Conservation (phyloP, 169 alveolate species). For the Plasmodium yoelii region DNA sequence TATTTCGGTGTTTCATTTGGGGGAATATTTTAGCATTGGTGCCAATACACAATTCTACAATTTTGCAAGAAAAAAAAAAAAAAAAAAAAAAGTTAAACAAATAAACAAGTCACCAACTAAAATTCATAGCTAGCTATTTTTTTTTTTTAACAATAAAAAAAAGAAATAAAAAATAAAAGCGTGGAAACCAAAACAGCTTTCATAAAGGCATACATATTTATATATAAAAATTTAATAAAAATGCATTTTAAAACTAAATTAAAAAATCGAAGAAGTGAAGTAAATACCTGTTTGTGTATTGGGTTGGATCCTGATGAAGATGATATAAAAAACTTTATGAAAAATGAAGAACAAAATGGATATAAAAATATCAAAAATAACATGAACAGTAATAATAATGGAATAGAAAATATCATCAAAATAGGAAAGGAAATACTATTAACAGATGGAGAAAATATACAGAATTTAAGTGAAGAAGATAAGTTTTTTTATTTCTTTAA, state of each 20-base stretch:
- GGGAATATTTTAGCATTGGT: no score
- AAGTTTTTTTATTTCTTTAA: slow-evolving; percentile 66
- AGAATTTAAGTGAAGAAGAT: slow-evolving; percentile 25
- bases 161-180: not conserved
- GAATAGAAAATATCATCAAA: slow-evolving; percentile 60
- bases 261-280: slow-evolving; percentile 57
- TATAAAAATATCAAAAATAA: slow-evolving; percentile 58
- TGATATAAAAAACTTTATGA: slow-evolving; percentile 79
- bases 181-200: not conserved
- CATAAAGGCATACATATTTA: no score
- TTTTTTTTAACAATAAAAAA: not conserved
- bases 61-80: not conserved
- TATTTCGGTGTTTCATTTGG: no score
- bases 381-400: slow-evolving; percentile 22
- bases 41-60: no score
- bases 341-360: slow-evolving; percentile 73
- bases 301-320: slow-evolving; percentile 86
- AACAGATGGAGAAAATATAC: not conserved
- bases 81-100: not conserved
- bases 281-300: slow-evolving; percentile 80
- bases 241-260: slow-evolving; percentile 45
- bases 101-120: not conserved
- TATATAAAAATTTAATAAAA: not conserved
- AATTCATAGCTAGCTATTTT: not conserved
- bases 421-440: slow-evolving; percentile 30